phyloP scores from a whole-genome alignment of 2,329 filamentous ascomycete species.

The Emergomyces pasteurianus region DNA sequence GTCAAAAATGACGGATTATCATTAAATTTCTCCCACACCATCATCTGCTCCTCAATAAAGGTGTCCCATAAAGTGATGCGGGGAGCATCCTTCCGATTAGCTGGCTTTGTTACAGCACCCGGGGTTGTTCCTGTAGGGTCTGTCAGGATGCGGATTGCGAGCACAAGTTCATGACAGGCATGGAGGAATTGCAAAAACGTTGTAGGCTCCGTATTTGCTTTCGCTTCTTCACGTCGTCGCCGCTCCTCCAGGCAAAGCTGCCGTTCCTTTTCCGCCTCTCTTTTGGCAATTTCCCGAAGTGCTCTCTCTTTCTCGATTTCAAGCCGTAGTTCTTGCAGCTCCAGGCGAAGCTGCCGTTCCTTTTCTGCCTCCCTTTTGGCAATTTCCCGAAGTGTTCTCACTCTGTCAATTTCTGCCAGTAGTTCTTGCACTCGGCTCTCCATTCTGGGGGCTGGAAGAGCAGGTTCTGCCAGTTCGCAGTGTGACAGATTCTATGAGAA shows the following conservation, averaged over 20 bases:
- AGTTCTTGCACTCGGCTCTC: slow-evolving; percentile 1
- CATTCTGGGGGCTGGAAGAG: not conserved
- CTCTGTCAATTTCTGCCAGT: slow-evolving; percentile 1
- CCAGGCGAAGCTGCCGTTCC: not conserved
- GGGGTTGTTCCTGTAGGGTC: slow-evolving; percentile 9
- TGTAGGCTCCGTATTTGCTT: slow-evolving; percentile 2
- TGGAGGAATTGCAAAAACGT: slow-evolving; percentile 3
- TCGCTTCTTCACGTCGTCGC: slow-evolving; percentile 3
- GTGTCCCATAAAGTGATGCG: slow-evolving; percentile 6
- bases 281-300: not conserved
- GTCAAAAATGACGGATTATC: slow-evolving; percentile 4
- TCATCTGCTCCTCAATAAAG: slow-evolving; percentile 2
- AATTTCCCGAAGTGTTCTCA: not conserved
- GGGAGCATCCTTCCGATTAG: slow-evolving; percentile 5
- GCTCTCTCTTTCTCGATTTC: not conserved
- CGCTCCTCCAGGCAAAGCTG: not conserved
- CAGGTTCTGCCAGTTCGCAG: not conserved
- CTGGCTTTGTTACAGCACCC: slow-evolving; percentile 9
- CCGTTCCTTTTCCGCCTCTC: not conserved
- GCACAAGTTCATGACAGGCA: slow-evolving; percentile 8
- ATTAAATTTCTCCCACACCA: slow-evolving; percentile 7
- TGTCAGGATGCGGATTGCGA: slow-evolving; percentile 6
- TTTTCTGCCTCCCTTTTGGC: not conserved
- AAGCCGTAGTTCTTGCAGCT: too few relatives aligned
- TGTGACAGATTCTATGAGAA: not conserved